Base-by-base conservation (phyloP, 805 yeast species). In the Kazachstania bromeliacearum region DNA sequence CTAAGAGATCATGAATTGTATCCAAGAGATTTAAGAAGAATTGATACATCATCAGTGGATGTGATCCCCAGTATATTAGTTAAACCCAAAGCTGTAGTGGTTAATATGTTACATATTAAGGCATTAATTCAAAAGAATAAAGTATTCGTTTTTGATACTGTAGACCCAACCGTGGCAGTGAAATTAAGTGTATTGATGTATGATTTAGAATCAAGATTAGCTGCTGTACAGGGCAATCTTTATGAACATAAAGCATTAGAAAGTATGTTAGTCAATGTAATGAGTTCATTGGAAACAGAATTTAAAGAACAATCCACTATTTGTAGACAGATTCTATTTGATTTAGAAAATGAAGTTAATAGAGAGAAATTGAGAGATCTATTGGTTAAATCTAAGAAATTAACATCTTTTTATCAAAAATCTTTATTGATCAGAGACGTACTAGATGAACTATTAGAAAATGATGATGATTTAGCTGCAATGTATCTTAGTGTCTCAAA, bases 31-130 rank as follows among this genome's bases (percentile, higher is more conserved):
- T 63, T 88, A 43, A 62, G 96, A 21, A 87, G 84, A 51, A 79
- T 88, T 35, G 95, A 53, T 60, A 71, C 68, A 39, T 80, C 83
- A 23, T 68, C 78, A 18, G 68, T 80, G 37, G 95, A 85, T 57
- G 84, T 89, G 15, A 88, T 88, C 3, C 98, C 98, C 0, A 76
- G 85, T 14, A 80, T 92, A 31, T 77, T 88, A 41, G 85, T 87
- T 16, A 70, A 96, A 40, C 70, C 75, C 12, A 36, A 73, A 62
- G 80, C 94, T 35, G 82, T 89, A 14, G 64, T 92, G 36, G 76
- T 92, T 33, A 88, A 87, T 53, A 60, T 92, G 51, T 62, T 92
- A 26, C 92, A 88, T 55, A 85, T 92, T 34, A 81, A 92, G 45
- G 97, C 96, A 1, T 67, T 92, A 32, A 75, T 92, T n/a, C 83